These are phyloP conservation scores for Colletotrichum sp. DNA, from an alignment of 2,329 filamentous ascomycete genomes.

Conservation along the genomic window DNA sequence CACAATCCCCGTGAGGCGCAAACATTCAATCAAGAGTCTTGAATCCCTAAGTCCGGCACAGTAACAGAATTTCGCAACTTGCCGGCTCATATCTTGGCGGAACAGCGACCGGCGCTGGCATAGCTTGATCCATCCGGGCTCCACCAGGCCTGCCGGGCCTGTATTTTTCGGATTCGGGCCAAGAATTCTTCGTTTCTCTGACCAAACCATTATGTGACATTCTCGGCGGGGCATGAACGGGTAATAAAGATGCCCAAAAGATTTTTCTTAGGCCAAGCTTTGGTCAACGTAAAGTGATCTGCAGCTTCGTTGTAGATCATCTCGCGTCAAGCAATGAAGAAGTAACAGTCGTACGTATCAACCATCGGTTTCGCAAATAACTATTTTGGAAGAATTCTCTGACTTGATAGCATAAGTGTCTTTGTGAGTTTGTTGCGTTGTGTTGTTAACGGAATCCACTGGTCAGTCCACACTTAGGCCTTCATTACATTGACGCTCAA, in stretches of 20 bases:
- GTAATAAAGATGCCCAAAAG: neutral
- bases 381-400: neutral
- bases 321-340: neutral
- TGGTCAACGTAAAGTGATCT: neutral
- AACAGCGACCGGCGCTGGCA: neutral
- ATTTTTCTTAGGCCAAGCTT: neutral
- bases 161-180: neutral
- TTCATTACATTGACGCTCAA: neutral
- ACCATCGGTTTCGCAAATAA: neutral
- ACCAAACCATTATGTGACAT: neutral
- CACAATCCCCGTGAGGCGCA: neutral
- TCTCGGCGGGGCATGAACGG: neutral
- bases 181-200: neutral
- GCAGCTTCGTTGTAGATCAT: neutral
- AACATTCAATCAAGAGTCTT: neutral
- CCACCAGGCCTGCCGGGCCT: neutral
- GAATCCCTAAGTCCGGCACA: neutral
- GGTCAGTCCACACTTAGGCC: neutral
- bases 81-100: neutral
- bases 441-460: neutral
- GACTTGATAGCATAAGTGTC: rapidly evolving
- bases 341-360: neutral
- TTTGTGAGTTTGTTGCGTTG: neutral
- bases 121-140: neutral
- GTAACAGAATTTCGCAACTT: neutral